A percentile compares a stretch with the other conserved stretches of the same genome.
Evolutionary conservation across 371 early-diverging fungal genomes (phyloP).

Genomic region (Syncephalis fuscata): DNA sequence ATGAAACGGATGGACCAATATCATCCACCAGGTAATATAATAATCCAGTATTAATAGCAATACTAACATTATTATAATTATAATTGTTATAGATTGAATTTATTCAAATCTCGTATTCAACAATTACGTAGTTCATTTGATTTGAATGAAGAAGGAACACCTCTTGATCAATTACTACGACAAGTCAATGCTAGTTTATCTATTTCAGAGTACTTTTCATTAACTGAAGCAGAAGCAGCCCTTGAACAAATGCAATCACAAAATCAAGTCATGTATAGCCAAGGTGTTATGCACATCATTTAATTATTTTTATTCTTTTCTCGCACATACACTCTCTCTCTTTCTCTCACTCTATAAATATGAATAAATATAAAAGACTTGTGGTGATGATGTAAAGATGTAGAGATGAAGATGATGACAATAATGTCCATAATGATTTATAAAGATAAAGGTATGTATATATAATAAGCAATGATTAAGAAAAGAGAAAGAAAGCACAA

Average conservation of each 20-base stretch:
- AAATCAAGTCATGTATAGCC: slow-evolving; percentile 58
- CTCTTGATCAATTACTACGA: slow-evolving; percentile 18
- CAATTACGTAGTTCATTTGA: background rate
- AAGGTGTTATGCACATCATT: slow-evolving; percentile 40
- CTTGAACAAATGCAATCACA: slow-evolving; percentile 32
- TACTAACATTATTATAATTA: slow-evolving; percentile 1
- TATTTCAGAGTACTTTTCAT: slow-evolving; percentile 15
- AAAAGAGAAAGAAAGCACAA: no score
- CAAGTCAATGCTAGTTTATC: slow-evolving; percentile 20
- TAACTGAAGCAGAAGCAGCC: slow-evolving; percentile 25
- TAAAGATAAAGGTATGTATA: no score
- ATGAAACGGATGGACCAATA: background rate
- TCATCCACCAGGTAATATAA: background rate
- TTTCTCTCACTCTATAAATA: no score
- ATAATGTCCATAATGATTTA: no score
- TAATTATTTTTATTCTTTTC: no score
- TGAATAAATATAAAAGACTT: no score
- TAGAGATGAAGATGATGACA: no score
- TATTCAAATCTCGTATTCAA: background rate
- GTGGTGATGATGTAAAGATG: no score
- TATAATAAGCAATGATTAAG: no score
- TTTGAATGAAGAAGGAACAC: slow-evolving; percentile 10
- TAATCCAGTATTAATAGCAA: background rate
- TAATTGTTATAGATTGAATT: background rate
- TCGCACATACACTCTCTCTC: no score